A percentile compares a stretch with the other conserved stretches of the same genome.
Conservation (phyloP, 2,329 filamentous ascomycete genomes). For the Alternaria dauci region DNA sequence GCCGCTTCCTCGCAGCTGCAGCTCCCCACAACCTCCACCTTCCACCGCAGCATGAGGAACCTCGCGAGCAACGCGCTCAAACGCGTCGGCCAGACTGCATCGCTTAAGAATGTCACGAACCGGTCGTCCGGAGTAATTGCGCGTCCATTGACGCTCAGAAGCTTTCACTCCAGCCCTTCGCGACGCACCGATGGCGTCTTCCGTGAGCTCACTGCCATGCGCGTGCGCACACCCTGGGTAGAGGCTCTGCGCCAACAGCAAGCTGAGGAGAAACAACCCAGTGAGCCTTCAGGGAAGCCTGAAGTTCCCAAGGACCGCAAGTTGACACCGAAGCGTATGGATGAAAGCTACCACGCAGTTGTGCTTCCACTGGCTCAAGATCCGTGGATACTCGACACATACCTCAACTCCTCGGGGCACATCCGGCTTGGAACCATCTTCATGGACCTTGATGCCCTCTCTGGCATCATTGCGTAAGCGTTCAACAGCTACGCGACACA, state of each 20-base stretch:
- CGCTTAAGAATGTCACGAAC: conserved; percentile 12
- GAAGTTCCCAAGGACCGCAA: conserved; percentile 60
- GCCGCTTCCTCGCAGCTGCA: conserved; percentile 26
- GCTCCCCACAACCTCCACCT: conserved; percentile 14
- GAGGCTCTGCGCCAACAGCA: conserved; percentile 68
- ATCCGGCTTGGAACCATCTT: conserved; percentile 76
- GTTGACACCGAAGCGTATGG: conserved; percentile 72
- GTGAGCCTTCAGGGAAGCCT: conserved; percentile 43
- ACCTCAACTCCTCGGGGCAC: conserved; percentile 78
- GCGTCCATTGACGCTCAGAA: conserved; percentile 14
- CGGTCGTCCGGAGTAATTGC: not conserved
- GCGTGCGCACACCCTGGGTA: conserved; percentile 71
- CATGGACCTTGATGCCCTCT: conserved; percentile 82
- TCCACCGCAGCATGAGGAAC: conserved; percentile 32
- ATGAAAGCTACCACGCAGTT: conserved; percentile 73
- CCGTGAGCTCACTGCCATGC: conserved; percentile 57
- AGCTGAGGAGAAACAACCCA: conserved; percentile 42
- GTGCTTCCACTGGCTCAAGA: conserved; percentile 76
- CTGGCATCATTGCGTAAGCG: conserved; percentile 71
- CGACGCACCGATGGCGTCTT: conserved; percentile 66
- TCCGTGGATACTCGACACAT: conserved; percentile 79
- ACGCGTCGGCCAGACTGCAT: conserved; percentile 18
- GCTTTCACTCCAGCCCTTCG: conserved; percentile 36
- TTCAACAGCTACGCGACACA: conserved; percentile 64
- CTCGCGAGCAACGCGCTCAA: conserved; percentile 30